phyloP scores from a whole-genome alignment of 306 rosid species.

The Lathyrus oleraceus region DNA sequence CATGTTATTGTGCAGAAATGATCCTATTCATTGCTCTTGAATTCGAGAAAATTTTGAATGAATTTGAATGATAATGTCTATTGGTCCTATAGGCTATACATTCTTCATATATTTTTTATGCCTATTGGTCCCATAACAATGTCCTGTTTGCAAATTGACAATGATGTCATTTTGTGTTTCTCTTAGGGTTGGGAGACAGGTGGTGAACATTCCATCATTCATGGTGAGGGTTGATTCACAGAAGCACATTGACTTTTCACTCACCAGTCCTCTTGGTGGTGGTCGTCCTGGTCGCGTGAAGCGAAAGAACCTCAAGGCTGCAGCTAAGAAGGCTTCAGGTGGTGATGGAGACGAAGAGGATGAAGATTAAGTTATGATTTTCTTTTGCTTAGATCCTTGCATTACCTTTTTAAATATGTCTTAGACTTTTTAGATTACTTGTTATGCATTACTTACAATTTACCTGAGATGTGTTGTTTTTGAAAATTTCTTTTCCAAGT shows the following conservation, averaged over 20 bases:
- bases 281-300: no score
- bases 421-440: no score
- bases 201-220: no score
- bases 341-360: constrained; percentile 75
- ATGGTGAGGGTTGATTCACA: no score
- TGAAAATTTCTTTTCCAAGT: background rate
- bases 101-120: background rate
- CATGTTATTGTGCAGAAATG: background rate
- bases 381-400: background rate
- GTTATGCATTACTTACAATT: background rate
- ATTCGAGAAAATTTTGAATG: no score
- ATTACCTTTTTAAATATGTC: background rate
- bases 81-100: no score
- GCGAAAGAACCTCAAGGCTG: no score
- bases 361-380: constrained; percentile 15
- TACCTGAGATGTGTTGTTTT: background rate
- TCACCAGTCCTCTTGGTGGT: no score
- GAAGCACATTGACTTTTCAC: no score
- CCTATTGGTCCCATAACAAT: background rate
- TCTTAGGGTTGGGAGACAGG: constrained; percentile 34
- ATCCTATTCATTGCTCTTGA: no score
- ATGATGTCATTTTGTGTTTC: background rate
- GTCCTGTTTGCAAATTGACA: background rate
- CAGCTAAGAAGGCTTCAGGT: constrained; percentile 57
- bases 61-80: no score